Evolutionary conservation across 495 filamentous ascomycete species (phyloP), one percentile per base, ranked within the genome.

Genomic region (Penicillium turbatum): DNA sequence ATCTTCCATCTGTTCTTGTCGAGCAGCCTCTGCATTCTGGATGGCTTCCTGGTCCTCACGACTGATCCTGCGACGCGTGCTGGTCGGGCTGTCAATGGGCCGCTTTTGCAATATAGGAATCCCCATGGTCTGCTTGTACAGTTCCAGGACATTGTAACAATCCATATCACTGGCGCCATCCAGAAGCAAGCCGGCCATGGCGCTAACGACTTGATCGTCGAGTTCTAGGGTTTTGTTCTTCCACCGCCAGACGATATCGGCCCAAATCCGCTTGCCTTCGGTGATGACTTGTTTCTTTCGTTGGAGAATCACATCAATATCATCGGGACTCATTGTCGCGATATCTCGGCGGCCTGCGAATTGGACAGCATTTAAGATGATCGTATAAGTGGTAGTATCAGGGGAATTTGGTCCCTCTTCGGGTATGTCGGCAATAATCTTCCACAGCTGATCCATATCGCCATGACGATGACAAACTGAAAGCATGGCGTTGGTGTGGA

Each of bases 401-500:
- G 93, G 84, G 3, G 83, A 73, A 21, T 75, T 77, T 0, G 73
- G 59, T 2, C 84, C 82, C 7, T 77, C 70, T 47, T 84, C 78
- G 2, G 88, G 84, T 1, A 93, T 75, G 11, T 82, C 76, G 4
- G 73, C 76, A 11, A 82, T 82, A 54, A 96, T 77, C 29, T 75
- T 77, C 77, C 89, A 92, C 42, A 97, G 57, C 2, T 81, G 79
- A 40, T 95, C 89, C 67, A 92, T 72, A 61, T 95, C 84, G 1
- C 69, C 60, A 7, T 86, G 81, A 19, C 79, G 74, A 24, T 82
- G 79, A 63, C 92, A 97, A 3, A 90, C 86, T 38, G 86, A 83
- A 12, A 98, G 74, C 51, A 91, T 81, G 6, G 90, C 89, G 66
- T 98, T 97, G 41, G 85, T 82, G 63, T 97, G 93, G 42, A 88